These are phyloP conservation scores for Corchorus capsularis DNA, from an alignment of 345 rosid species.

Conservation along the genomic window DNA sequence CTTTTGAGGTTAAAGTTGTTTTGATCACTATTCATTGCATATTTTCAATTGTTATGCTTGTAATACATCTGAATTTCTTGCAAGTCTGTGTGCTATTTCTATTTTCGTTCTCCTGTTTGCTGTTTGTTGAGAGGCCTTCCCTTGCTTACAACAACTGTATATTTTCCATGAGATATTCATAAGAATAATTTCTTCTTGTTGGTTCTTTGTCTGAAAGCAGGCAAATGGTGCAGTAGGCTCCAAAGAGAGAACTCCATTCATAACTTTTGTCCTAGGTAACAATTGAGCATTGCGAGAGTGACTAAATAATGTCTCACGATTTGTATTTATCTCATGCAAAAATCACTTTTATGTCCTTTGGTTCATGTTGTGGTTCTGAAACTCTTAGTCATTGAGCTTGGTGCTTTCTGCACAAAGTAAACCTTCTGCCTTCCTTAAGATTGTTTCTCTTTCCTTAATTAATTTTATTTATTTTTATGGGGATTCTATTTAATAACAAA, in stretches of 20 bases:
- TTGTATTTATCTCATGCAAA: not conserved
- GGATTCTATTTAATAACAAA: not conserved
- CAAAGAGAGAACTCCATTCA: constrained; percentile 58
- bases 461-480: not conserved
- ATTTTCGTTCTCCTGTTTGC: not conserved
- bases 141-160: not conserved
- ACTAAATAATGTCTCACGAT: not conserved
- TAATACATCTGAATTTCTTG: not conserved
- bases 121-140: not conserved
- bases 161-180: not conserved
- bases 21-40: too few relatives aligned
- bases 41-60: not conserved
- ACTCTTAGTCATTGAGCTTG: constrained; percentile 8
- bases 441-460: not conserved
- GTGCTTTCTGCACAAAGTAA: not conserved
- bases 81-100: not conserved
- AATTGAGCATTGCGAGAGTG: not conserved
- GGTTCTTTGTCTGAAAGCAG: constrained; percentile 40
- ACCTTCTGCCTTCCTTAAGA: not conserved
- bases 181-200: constrained; percentile 5
- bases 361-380: not conserved
- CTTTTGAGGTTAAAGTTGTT: too few relatives aligned
- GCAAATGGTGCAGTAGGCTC: constrained; percentile 31
- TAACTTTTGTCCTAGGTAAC: constrained; percentile 84
- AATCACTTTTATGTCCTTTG: constrained; percentile 11